Evolutionary conservation across 176 grass and related monocot genomes (phyloP).

Genomic region (Hordeum vulgare): DNA sequence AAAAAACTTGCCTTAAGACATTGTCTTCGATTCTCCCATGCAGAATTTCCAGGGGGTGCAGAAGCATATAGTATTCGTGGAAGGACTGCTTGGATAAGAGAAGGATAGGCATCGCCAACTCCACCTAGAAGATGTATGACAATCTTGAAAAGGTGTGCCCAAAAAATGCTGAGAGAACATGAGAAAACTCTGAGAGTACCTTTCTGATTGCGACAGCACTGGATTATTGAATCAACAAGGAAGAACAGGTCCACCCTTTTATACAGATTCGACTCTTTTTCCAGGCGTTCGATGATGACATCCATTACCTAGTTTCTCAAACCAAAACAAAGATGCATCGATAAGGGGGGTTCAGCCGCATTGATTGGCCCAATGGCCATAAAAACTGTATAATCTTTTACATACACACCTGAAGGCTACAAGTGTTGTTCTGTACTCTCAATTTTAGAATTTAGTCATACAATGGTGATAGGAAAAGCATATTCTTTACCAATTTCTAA

Average conservation of each 20-base stretch:
- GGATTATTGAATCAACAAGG: constrained; percentile 95
- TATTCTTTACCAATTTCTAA: constrained; percentile 1
- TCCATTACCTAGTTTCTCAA: constrained; percentile 72
- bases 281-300: constrained; percentile 74
- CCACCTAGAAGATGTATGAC: constrained; percentile 52
- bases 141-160: not conserved
- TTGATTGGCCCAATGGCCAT: not conserved
- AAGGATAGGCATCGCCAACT: constrained; percentile 67
- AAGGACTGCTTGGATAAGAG: constrained; percentile 87
- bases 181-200: constrained; percentile 32
- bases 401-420: not conserved
- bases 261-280: constrained; percentile 80
- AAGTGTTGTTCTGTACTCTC: not conserved
- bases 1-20: constrained; percentile 78
- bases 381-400: constrained; percentile 1
- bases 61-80: constrained; percentile 68
- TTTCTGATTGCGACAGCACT: constrained; percentile 86
- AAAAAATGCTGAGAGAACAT: not conserved
- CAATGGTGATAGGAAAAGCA: not conserved
- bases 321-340: constrained; percentile 12
- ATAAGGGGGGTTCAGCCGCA: not conserved
- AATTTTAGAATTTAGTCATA: not conserved
- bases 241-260: constrained; percentile 93
- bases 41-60: constrained; percentile 84
- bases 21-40: constrained; percentile 93